Conservation (phyloP, 108 stramenopile species). For the Fistulifera solaris region DNA sequence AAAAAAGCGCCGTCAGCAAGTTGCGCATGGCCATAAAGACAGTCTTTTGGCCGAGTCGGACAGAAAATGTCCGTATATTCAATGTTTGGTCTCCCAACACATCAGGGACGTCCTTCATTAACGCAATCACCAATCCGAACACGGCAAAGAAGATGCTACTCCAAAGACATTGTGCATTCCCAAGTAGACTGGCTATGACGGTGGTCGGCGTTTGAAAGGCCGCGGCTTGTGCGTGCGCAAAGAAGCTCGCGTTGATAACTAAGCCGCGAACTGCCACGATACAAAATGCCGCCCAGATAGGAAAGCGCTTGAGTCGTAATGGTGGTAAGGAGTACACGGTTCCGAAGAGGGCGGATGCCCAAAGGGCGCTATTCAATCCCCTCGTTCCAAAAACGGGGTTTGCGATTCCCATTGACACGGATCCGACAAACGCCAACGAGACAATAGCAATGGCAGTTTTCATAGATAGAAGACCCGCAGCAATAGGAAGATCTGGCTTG, state of each 20-base stretch:
- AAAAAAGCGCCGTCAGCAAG: constrained; percentile 37
- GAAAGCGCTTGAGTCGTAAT: constrained; percentile 88
- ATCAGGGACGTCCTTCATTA: constrained; percentile 91
- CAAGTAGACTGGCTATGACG: constrained; percentile 42
- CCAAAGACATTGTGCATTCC: constrained; percentile 42
- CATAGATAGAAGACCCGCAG: constrained; percentile 63
- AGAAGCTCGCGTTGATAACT: constrained; percentile 88
- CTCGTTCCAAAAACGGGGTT: constrained; percentile 40
- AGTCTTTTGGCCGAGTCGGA: constrained; percentile 57
- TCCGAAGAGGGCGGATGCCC: constrained; percentile 82
- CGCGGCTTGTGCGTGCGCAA: constrained; percentile 56
- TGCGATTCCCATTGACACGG: constrained; percentile 51
- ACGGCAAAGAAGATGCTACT: constrained; percentile 77
- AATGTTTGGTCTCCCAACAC: constrained; percentile 58
- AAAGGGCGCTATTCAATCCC: constrained; percentile 70
- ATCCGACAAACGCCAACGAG: constrained; percentile 38
- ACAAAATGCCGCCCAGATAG: constrained; percentile 88
- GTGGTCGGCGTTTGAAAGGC: constrained; percentile 27
- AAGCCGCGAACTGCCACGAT: constrained; percentile 90
- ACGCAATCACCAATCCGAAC: constrained; percentile 80
- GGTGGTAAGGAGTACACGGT: constrained; percentile 83
- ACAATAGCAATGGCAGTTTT: constrained; percentile 47
- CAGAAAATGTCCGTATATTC: constrained; percentile 73
- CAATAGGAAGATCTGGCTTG: constrained; percentile 89
- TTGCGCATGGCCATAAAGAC: constrained; percentile 40